Evolutionary conservation across 2,329 filamentous ascomycete genomes (phyloP).

Genomic region (Pseudogymnoascus sp.): DNA sequence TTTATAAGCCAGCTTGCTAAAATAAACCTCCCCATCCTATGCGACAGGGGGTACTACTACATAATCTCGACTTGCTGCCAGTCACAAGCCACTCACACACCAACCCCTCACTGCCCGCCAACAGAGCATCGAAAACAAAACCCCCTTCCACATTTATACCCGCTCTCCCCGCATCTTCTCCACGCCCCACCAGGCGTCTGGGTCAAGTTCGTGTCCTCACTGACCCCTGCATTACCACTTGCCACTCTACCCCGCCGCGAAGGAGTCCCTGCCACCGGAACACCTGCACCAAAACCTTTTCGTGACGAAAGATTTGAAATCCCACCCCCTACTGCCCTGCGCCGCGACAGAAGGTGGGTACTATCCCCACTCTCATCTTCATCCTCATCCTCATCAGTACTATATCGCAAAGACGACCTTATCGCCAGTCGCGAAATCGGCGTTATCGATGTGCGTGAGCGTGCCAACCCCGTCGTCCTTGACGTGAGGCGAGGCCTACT

Average conservation of each 20-base stretch:
- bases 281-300: neutral
- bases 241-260: neutral
- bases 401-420: neutral
- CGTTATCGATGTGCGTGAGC: neutral
- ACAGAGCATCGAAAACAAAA: conserved; percentile 51
- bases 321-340: conserved; percentile 21
- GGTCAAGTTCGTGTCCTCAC: conserved; percentile 17
- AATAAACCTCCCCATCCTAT: neutral
- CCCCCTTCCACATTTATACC: conserved; percentile 47
- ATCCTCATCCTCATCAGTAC: neutral
- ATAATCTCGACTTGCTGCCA: neutral
- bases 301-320: neutral
- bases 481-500: neutral
- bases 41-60: neutral
- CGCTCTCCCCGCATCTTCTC: conserved; percentile 47
- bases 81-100: neutral
- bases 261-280: neutral
- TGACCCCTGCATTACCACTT: neutral
- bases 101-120: neutral
- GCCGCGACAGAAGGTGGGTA: neutral
- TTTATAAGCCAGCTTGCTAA: neutral
- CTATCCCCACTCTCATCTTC: neutral
- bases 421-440: neutral
- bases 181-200: conserved; percentile 44
- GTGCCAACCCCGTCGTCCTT: neutral